These are phyloP conservation scores for Waltiozyma sp. DNA, from an alignment of 1,139 yeast species.

Conservation along the genomic window DNA sequence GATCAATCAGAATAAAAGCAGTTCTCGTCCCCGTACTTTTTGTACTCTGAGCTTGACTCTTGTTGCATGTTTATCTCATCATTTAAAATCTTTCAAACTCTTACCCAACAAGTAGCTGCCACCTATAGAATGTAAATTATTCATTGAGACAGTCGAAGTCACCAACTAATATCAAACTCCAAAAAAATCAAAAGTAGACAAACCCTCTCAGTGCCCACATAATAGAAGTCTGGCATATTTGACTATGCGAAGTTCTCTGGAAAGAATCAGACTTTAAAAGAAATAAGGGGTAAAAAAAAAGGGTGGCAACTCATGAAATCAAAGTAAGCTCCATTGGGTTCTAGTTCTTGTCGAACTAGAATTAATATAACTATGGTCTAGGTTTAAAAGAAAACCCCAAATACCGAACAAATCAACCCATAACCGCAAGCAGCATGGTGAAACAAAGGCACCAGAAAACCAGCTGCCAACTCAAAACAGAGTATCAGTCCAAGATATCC, in stretches of 20 bases:
- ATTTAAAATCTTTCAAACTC: slow-evolving; percentile 19
- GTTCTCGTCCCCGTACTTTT: slow-evolving; percentile 36
- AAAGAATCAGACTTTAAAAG: slow-evolving; percentile 20
- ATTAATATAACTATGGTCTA: slow-evolving; percentile 79
- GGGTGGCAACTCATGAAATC: slow-evolving; percentile 40
- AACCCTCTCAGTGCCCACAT: too few species aligned
- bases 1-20: slow-evolving; percentile 23
- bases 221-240: slow-evolving; percentile 43
- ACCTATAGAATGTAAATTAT: too few species aligned
- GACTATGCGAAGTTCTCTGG: slow-evolving; percentile 46
- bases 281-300: slow-evolving; percentile 27
- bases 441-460: neutral
- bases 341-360: slow-evolving; percentile 28
- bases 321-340: slow-evolving; percentile 95
- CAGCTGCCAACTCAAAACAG: neutral
- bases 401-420: slow-evolving; percentile 38
- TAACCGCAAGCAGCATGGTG: slow-evolving; percentile 1
- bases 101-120: neutral
- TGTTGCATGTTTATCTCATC: slow-evolving; percentile 78
- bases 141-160: too few species aligned
- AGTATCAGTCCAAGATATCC: neutral
- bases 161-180: neutral
- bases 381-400: slow-evolving; percentile 33
- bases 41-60: slow-evolving; percentile 88
- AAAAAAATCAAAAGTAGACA: too few species aligned